Conservation (phyloP, 73 alveolate genomes). For the Loxodes magnus region DNA sequence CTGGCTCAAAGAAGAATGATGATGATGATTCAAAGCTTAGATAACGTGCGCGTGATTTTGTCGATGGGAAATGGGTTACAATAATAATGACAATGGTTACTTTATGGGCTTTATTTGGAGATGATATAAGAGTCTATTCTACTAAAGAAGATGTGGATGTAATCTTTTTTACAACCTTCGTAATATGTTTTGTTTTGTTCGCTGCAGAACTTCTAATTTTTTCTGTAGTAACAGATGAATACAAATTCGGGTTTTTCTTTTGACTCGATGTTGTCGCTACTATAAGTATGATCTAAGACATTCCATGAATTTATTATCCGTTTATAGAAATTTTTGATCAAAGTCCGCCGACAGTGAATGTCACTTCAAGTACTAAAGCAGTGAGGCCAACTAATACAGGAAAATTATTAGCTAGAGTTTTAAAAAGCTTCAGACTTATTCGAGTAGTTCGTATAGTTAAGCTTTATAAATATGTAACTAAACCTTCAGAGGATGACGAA, state of each 20-base stretch:
- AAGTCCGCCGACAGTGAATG: constrained; percentile 10
- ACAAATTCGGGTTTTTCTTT: constrained; percentile 50
- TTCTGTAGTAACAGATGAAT: constrained; percentile 44
- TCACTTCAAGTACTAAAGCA: constrained; percentile 34
- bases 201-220: constrained; percentile 29
- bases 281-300: constrained; percentile 43
- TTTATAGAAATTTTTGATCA: constrained; percentile 13
- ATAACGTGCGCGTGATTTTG: constrained; percentile 29
- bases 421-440: constrained; percentile 35
- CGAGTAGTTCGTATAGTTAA: constrained; percentile 63
- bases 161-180: constrained; percentile 28
- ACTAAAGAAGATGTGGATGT: constrained; percentile 42
- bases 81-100: constrained; percentile 41
- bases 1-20: constrained; percentile 18
- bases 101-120: constrained; percentile 57
- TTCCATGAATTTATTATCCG: constrained; percentile 30
- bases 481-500: constrained; percentile 59
- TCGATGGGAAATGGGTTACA: constrained; percentile 52
- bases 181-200: constrained; percentile 28
- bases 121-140: constrained; percentile 44
- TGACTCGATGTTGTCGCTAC: constrained; percentile 62
- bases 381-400: not conserved
- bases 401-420: constrained; percentile 1
- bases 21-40: constrained; percentile 27
- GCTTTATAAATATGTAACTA: constrained; percentile 62